Conservation (phyloP, 371 early-diverging fungal species). For the Blakeslea trispora region DNA sequence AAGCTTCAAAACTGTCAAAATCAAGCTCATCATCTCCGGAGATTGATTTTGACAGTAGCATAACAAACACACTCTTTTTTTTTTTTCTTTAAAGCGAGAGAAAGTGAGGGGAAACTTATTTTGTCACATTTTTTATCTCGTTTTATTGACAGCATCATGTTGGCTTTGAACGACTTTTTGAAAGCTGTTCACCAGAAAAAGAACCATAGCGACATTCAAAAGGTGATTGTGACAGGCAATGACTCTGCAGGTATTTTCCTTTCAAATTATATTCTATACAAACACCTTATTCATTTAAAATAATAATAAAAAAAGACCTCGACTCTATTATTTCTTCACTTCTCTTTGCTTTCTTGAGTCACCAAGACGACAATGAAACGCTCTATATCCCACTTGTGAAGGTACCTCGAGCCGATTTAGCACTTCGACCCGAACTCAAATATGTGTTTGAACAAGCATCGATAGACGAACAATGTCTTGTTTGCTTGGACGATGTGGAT, state of each 20-base stretch:
- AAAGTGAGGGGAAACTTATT: too few species aligned
- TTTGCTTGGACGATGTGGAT: slow-evolving; percentile 30
- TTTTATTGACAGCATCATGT: slow-evolving; percentile 1
- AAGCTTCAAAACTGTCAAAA: too few species aligned
- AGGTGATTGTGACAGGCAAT: slow-evolving; percentile 64
- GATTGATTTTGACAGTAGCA: background rate
- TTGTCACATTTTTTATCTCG: too few species aligned
- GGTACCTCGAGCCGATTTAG: slow-evolving; percentile 61
- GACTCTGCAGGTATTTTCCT: slow-evolving; percentile 69
- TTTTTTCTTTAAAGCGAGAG: too few species aligned
- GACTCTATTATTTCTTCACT: slow-evolving; percentile 70
- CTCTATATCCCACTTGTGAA: slow-evolving; percentile 59
- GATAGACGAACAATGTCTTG: slow-evolving; percentile 23
- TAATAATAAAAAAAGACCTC: slow-evolving; percentile 67
- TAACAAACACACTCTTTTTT: background rate
- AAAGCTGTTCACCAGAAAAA: slow-evolving; percentile 6
- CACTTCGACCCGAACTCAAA: slow-evolving; percentile 66
- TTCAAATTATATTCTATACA: background rate
- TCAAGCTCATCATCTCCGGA: too few species aligned
- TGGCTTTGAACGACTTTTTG: background rate
- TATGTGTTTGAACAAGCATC: slow-evolving; percentile 43
- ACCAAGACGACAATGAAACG: slow-evolving; percentile 10
- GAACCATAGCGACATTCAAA: background rate
- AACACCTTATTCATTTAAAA: too few species aligned
- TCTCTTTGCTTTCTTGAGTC: slow-evolving; percentile 53